These are phyloP conservation scores for Lentinula raphanica DNA, from an alignment of 768 basidiomycete species.

Conservation along the genomic window DNA sequence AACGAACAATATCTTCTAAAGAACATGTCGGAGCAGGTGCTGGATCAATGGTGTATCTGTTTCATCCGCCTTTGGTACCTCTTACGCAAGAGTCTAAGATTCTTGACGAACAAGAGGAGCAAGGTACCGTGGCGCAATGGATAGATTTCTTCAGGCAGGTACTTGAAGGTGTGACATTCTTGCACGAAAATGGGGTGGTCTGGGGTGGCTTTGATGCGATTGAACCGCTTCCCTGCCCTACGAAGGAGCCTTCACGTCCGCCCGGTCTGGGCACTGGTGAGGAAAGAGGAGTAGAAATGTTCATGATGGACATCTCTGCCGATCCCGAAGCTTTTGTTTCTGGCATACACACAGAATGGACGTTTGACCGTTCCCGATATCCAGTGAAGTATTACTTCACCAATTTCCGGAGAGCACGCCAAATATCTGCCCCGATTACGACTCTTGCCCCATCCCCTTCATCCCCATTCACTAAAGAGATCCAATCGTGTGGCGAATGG, in stretches of 20 bases:
- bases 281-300: neutral
- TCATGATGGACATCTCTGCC: slow-evolving; percentile 14
- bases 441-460: slow-evolving; percentile 8
- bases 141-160: slow-evolving; percentile 48
- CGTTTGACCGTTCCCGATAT: slow-evolving; percentile 31
- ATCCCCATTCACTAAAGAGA: slow-evolving; percentile 1
- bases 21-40: neutral
- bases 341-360: slow-evolving; percentile 10
- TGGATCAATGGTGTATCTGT: slow-evolving; percentile 24
- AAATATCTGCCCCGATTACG: slow-evolving; percentile 9
- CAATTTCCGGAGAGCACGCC: slow-evolving; percentile 22
- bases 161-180: slow-evolving; percentile 45
- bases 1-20: slow-evolving; percentile 21
- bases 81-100: slow-evolving; percentile 21
- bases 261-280: slow-evolving; percentile 1
- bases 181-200: slow-evolving; percentile 36
- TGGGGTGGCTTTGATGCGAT: slow-evolving; percentile 29
- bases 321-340: slow-evolving; percentile 8
- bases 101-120: neutral
- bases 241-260: slow-evolving; percentile 18
- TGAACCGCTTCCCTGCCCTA: neutral
- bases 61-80: slow-evolving; percentile 28
- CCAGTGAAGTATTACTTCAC: slow-evolving; percentile 26
- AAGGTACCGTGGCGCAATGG: slow-evolving; percentile 36
- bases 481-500: neutral